phyloP scores from a whole-genome alignment of 257 asterid genomes.

The Primulina tabacum region DNA sequence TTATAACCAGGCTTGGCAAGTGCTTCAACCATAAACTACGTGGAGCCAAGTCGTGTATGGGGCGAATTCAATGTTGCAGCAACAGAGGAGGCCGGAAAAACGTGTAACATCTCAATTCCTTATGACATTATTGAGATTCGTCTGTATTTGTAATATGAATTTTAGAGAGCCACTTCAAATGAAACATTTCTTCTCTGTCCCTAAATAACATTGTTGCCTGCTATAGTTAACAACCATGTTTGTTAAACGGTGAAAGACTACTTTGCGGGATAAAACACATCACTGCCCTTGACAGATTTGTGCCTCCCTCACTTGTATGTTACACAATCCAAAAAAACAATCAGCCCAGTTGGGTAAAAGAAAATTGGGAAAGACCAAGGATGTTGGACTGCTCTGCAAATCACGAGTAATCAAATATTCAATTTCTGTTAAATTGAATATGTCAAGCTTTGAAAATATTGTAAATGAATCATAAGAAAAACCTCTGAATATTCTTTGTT shows the following conservation, averaged over 20 bases:
- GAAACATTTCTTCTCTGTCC: neutral
- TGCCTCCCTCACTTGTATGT: neutral
- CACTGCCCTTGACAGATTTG: neutral
- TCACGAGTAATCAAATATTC: too few relatives aligned
- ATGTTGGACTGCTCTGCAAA: too few relatives aligned
- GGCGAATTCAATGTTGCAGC: neutral
- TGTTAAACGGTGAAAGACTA: too few relatives aligned
- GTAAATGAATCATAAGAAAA: too few relatives aligned
- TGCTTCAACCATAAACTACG: neutral
- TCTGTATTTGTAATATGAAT: neutral
- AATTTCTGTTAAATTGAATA: too few relatives aligned
- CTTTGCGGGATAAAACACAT: neutral
- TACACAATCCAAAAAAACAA: neutral
- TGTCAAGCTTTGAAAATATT: too few relatives aligned
- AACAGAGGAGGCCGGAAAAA: neutral
- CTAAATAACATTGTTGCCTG: neutral
- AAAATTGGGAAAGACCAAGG: too few relatives aligned
- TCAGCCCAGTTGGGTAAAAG: too few relatives aligned
- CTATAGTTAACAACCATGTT: neutral
- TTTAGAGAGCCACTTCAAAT: neutral
- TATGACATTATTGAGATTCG: neutral
- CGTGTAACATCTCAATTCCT: neutral
- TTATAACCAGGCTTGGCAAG: neutral
- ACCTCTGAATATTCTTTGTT: too few relatives aligned
- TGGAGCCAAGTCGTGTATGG: neutral